Evolutionary conservation across 257 asterid species (phyloP).

Genomic region (Forsythia suspensa): DNA sequence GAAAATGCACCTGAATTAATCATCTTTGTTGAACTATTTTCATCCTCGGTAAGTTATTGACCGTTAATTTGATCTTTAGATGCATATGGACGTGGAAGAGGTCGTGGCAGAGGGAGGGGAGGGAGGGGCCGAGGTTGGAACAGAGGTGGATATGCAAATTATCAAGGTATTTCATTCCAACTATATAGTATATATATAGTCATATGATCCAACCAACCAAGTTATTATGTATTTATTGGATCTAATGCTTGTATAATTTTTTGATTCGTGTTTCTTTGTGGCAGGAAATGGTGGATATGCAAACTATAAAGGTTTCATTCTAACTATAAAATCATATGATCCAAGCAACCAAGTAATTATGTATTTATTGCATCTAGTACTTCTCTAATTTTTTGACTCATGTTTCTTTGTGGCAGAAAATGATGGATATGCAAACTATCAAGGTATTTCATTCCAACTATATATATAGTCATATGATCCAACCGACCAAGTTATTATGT

Average conservation of each 20-base stretch:
- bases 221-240: neutral
- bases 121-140: slow-evolving; percentile 80
- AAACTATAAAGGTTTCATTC: slow-evolving; percentile 10
- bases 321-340: neutral
- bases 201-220: neutral
- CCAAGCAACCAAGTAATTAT: neutral
- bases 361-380: neutral
- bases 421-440: slow-evolving; percentile 34
- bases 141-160: slow-evolving; percentile 82
- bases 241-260: neutral
- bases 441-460: neutral
- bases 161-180: slow-evolving; percentile 32
- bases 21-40: neutral
- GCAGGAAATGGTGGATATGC: slow-evolving; percentile 36
- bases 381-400: neutral
- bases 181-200: neutral
- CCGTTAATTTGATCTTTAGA: slow-evolving; percentile 38
- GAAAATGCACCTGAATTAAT: neutral
- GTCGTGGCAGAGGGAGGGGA: slow-evolving; percentile 92
- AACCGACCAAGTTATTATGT: neutral
- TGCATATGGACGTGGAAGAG: slow-evolving; percentile 78
- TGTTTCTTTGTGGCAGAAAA: slow-evolving; percentile 34
- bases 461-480: neutral
- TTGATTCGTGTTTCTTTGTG: neutral
- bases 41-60: neutral